Percentiles rank a stretch among this genome's conserved stretches.
Conservation (phyloP, 2,329 filamentous ascomycete species). For the Anisogramma anomala region DNA sequence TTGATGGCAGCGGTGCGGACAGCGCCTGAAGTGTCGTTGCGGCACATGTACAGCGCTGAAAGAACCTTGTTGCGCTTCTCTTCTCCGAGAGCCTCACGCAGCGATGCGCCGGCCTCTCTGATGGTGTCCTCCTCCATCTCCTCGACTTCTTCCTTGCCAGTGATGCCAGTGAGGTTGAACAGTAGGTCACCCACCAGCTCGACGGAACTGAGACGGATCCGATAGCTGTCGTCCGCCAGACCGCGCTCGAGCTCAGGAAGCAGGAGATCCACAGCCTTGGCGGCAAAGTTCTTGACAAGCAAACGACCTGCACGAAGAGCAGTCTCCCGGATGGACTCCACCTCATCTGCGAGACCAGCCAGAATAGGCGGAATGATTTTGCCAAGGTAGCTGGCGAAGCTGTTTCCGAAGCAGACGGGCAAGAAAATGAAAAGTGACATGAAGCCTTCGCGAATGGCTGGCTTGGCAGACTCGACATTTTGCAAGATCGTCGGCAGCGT, state of each 20-base stretch:
- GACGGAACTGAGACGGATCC: slow-evolving; percentile 95
- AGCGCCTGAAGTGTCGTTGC: slow-evolving; percentile 86
- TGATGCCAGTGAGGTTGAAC: slow-evolving; percentile 95
- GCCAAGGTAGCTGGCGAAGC: slow-evolving; percentile 89
- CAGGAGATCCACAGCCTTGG: slow-evolving; percentile 84
- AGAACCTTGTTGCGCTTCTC: slow-evolving; percentile 95
- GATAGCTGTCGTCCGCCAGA: slow-evolving; percentile 92
- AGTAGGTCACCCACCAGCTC: slow-evolving; percentile 92
- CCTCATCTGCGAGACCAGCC: slow-evolving; percentile 84
- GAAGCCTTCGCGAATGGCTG: slow-evolving; percentile 90
- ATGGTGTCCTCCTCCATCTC: slow-evolving; percentile 67
- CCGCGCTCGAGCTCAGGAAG: slow-evolving; percentile 92
- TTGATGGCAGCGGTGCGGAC: slow-evolving; percentile 81
- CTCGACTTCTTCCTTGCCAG: slow-evolving; percentile 62
- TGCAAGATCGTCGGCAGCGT: slow-evolving; percentile 92
- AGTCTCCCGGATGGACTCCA: slow-evolving; percentile 96
- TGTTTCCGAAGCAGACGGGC: slow-evolving; percentile 97
- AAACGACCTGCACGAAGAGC: slow-evolving; percentile 85
- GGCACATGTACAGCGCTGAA: slow-evolving; percentile 94
- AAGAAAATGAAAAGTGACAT: slow-evolving; percentile 99
- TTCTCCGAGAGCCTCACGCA: slow-evolving; percentile 86
- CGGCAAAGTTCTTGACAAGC: slow-evolving; percentile 96
- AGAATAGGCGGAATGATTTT: slow-evolving; percentile 94
- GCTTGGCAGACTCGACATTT: slow-evolving; percentile 83
- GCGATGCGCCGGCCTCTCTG: slow-evolving; percentile 80